Conservation (phyloP, 257 asterid species). For the Fraxinus anomala region DNA sequence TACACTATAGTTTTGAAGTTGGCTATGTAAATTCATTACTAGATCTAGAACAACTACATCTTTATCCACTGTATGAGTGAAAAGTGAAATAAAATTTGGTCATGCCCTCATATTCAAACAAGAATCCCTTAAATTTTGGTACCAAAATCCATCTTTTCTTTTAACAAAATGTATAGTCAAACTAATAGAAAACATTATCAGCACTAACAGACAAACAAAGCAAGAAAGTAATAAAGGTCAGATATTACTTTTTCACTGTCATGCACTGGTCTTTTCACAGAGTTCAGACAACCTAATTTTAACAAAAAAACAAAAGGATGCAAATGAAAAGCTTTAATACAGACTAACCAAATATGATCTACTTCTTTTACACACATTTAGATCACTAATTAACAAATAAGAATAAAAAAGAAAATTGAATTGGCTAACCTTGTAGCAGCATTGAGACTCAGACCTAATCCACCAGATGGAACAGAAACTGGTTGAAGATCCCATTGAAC, state of each 20-base stretch:
- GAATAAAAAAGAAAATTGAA: not conserved
- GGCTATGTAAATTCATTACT: no score
- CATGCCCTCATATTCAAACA: no score
- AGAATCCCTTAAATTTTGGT: no score
- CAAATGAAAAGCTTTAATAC: not conserved
- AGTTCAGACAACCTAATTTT: constrained; percentile 27
- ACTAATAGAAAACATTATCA: constrained; percentile 6
- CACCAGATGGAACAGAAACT: constrained; percentile 66
- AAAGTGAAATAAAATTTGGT: no score
- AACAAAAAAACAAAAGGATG: constrained; percentile 14
- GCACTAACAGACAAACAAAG: constrained; percentile 23
- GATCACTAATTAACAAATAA: not conserved
- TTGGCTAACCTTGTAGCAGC: constrained; percentile 51
- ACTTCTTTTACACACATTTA: not conserved
- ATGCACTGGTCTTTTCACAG: constrained; percentile 27
- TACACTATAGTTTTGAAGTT: no score
- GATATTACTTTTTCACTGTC: constrained; percentile 28
- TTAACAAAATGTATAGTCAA: constrained; percentile 12
- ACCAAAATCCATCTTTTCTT: constrained; percentile 17
- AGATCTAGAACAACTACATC: no score
- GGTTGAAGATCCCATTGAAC: constrained; percentile 68
- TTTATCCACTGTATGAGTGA: no score
- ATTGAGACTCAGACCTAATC: constrained; percentile 62
- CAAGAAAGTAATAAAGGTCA: constrained; percentile 21
- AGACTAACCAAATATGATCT: no score